phyloP scores from a whole-genome alignment of 192 early-diverging fungal species.

The Phycomyces blakesleeanus region DNA sequence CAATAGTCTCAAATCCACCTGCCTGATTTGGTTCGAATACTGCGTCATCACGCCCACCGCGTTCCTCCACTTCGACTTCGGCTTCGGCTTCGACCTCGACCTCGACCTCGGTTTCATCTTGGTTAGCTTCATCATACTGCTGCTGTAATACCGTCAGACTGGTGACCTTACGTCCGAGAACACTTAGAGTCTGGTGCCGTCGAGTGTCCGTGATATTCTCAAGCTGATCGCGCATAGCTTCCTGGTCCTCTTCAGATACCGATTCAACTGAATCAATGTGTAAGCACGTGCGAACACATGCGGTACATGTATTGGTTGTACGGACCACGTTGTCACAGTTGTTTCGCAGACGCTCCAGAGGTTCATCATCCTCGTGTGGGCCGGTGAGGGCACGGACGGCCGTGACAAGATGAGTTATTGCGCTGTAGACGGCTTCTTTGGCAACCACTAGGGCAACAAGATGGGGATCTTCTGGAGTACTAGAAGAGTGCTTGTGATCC shows the following conservation, averaged over 20 bases:
- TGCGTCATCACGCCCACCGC: too few species aligned
- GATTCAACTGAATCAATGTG: not conserved
- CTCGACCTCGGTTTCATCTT: not conserved
- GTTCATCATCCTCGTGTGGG: not conserved
- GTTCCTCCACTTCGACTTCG: too few species aligned
- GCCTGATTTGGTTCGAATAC: too few species aligned
- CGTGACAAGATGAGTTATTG: conserved; percentile 34
- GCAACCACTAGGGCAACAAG: conserved; percentile 28
- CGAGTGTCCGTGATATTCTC: conserved; percentile 15
- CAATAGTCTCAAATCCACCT: too few species aligned
- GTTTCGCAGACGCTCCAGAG: conserved; percentile 9
- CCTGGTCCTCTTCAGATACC: not conserved
- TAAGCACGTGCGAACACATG: conserved; percentile 13
- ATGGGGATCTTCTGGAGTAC: conserved; percentile 25
- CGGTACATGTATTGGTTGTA: conserved; percentile 23
- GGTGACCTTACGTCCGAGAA: conserved; percentile 29
- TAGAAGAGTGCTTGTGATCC: conserved; percentile 15
- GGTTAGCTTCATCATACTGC: conserved; percentile 5
- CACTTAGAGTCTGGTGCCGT: conserved; percentile 25
- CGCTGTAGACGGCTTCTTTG: conserved; percentile 37
- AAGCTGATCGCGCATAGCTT: not conserved
- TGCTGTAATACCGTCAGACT: conserved; percentile 28
- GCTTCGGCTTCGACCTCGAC: not conserved
- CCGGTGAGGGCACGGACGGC: conserved; percentile 28
- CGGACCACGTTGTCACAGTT: conserved; percentile 17